Evolutionary conservation across 108 stramenopile genomes (phyloP).

Genomic region (Conticribra guillardii): DNA sequence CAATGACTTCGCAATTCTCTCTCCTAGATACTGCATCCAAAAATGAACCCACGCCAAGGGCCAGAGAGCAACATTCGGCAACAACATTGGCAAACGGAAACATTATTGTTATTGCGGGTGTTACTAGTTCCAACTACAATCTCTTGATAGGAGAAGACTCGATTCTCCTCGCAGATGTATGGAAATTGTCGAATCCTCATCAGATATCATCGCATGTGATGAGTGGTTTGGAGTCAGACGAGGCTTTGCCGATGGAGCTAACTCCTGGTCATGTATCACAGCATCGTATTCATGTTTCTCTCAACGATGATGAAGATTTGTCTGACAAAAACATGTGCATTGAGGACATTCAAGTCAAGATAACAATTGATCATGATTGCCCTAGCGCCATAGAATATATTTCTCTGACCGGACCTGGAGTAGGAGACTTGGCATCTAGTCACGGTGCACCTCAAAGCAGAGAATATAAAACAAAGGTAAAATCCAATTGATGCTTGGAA

Average conservation of each 20-base stretch:
- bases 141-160: background rate
- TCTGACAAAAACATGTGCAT: constrained; percentile 26
- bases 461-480: constrained; percentile 26
- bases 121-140: constrained; percentile 12
- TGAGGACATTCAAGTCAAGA: constrained; percentile 16
- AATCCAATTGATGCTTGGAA: too few species aligned
- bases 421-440: too few species aligned
- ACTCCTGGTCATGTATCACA: constrained; percentile 12
- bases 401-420: constrained; percentile 26
- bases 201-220: constrained; percentile 8
- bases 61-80: constrained; percentile 43
- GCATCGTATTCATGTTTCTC: constrained; percentile 7
- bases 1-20: constrained; percentile 19
- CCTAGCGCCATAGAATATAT: constrained; percentile 23
- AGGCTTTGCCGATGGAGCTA: constrained; percentile 13
- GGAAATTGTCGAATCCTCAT: constrained; percentile 26
- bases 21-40: constrained; percentile 1
- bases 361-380: constrained; percentile 26
- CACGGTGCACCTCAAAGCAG: constrained; percentile 18
- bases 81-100: constrained; percentile 32
- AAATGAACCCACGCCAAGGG: constrained; percentile 9
- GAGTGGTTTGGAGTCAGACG: constrained; percentile 3
- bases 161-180: constrained; percentile 22
- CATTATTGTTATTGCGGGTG: constrained; percentile 35
- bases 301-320: constrained; percentile 1